These are phyloP conservation scores for Echium plantagineum DNA, from an alignment of 257 asterid genomes.

Conservation along the genomic window DNA sequence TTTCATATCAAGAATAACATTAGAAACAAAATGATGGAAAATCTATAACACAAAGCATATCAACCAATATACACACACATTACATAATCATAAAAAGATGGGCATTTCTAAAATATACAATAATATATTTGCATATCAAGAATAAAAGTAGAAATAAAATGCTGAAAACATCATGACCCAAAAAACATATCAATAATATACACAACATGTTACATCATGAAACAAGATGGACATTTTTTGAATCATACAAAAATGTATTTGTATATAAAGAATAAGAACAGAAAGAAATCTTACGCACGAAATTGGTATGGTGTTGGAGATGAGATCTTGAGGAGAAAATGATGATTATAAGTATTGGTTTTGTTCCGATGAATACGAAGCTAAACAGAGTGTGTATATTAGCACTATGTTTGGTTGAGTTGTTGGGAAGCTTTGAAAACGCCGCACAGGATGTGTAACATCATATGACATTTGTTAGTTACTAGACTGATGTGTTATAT, in stretches of 20 bases:
- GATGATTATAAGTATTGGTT: neutral
- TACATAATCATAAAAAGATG: too few relatives aligned
- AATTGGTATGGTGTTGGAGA: neutral
- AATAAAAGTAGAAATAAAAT: too few relatives aligned
- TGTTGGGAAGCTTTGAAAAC: constrained; percentile 52
- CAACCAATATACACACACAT: neutral
- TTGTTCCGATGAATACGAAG: constrained; percentile 60
- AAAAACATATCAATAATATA: too few relatives aligned
- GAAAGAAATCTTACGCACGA: neutral
- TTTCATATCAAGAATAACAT: too few relatives aligned
- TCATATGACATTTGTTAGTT: too few relatives aligned
- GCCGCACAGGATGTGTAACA: constrained; percentile 26
- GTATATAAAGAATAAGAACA: neutral
- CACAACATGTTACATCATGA: neutral
- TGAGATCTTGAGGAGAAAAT: neutral
- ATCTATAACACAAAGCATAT: too few relatives aligned
- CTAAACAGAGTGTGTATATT: constrained; percentile 6
- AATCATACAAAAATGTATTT: neutral
- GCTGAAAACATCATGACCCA: too few relatives aligned
- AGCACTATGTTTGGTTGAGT: constrained; percentile 15
- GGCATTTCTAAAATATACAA: too few relatives aligned
- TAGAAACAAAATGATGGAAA: too few relatives aligned
- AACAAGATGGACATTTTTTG: neutral
- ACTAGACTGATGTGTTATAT: too few relatives aligned
- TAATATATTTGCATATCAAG: too few relatives aligned